Evolutionary conservation across 2,329 filamentous ascomycete genomes (phyloP), one percentile per base, ranked within the genome.

Genomic region (Purpureocillium takamizusanense): DNA sequence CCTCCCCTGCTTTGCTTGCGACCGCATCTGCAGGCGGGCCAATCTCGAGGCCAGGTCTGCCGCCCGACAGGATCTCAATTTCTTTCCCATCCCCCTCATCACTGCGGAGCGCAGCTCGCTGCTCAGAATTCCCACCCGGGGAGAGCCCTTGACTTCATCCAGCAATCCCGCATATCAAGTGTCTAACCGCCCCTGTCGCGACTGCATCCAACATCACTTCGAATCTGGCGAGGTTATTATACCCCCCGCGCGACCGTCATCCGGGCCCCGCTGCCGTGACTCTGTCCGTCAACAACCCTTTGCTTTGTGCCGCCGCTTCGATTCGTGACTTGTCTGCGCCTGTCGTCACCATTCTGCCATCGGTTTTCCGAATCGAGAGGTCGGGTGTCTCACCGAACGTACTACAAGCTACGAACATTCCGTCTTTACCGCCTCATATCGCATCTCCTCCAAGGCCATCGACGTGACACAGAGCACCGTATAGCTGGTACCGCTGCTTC

Each of bases 41-140:
- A 76, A 75, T 76, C 73, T 74, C 61, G 64, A 62, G 58, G 57
- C 56, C 52, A 60, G 54, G 55, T 61, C 69, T 62, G 52, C 66
- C 66, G 67, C 68, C 65, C 58, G 48, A 50, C 50, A 51, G 48
- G 50, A 42, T 47, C 21, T 16, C 36, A 35, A 44, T 41, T 39
- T 27, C 23, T 31, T 35, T 39, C n/a, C n/a, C 36, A 32, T 38
- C 29, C 39, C 38, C 37, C 27, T 33, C 25, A 27, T 38, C 21
- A 18, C 23, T 23, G 12, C 5, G 21, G 5, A 5, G 21, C 21
- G 6, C 21, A 25, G 5, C 6, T n/a, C n/a, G n/a, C n/a, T 10
- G 21, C 21, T 10, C 6, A 25, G 21, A 10, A 25, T 25, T 25
- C 21, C 21, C 21, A 10, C 21, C 10, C 21, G 21, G 21, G 21